A percentile compares a stretch with the other conserved stretches of the same genome.
phyloP scores from a whole-genome alignment of 441 rosid genomes.

The Euphorbia neoarborescens region DNA sequence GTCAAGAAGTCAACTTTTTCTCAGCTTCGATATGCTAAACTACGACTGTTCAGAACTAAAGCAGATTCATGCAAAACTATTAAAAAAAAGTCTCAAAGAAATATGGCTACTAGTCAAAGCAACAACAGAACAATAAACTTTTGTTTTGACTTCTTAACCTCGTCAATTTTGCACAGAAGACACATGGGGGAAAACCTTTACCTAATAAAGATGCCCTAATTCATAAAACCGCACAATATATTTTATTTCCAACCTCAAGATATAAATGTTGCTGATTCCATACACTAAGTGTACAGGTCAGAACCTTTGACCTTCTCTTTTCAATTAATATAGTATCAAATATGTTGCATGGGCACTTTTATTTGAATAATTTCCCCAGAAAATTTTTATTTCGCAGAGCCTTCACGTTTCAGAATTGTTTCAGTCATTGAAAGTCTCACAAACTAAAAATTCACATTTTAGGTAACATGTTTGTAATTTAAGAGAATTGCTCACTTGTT shows the following conservation, averaged over 20 bases:
- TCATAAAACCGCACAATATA: not conserved
- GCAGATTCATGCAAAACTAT: not conserved
- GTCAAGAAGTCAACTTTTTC: not conserved
- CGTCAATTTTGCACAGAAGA: not conserved
- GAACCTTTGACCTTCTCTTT: not conserved
- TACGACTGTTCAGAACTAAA: not conserved
- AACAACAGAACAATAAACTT: not conserved
- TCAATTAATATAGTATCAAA: not conserved
- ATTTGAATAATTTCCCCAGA: not conserved
- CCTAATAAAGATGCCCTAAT: conserved; percentile 1
- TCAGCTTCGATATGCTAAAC: not conserved
- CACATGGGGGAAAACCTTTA: too few relatives aligned
- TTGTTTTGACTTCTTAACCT: not conserved
- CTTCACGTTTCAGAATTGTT: not conserved
- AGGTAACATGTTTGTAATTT: not conserved
- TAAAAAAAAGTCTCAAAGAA: not conserved
- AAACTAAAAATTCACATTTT: not conserved
- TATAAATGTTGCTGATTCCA: conserved; percentile 1
- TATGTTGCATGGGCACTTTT: not conserved
- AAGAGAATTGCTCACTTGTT: not conserved
- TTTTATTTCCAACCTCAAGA: conserved; percentile 5
- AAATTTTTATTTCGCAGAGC: not conserved
- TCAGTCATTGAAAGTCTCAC: not conserved
- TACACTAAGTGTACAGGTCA: not conserved
- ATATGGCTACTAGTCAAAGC: not conserved